Evolutionary conservation across 192 early-diverging fungal genomes (phyloP), one percentile per base, ranked within the genome.

Genomic region (Helicostylum pulchrum): DNA sequence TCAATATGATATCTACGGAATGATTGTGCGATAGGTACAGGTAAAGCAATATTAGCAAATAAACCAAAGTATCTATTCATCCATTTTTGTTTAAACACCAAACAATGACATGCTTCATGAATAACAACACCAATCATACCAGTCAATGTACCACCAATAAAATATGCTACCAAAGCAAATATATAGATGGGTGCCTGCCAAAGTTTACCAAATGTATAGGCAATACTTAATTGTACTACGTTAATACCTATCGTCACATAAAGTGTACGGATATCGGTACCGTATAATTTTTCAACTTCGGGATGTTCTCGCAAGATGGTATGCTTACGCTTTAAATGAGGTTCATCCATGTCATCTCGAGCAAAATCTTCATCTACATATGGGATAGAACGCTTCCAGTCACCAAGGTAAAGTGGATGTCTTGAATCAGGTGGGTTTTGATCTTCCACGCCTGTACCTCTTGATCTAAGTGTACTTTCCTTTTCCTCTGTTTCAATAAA

Each of bases 1-100:
- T 96, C 96, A 61, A 97, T 80, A 77, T 98, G 96, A 69, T 91
- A 90, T 4, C 89, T 81, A 53, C 90, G 87, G 80, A 92, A 92
- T 19, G 90, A 92, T 70, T 84, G 82, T 19, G 89, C 88, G 30
- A 92, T 82, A 6, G 90, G 90, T 7, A 90, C 85, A 1, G 87
- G 87, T 64, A 98, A 86, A 61, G 86, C 85, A 51, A 96, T 82
- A 82, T 98, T 98, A 63, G 88, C 92, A 20, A 93, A 62, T 60
- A 92, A 77, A 10, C 91, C 93, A 4, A 92, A 81, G 62, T 89
- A 77, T 60, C 92, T 86, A 84, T 98, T 97, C 51, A 87, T 71
- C 61, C 87, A 79, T 53, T 86, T 83, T 3, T 80, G 80, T 21
- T 88, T 77, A 4, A 87, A 86, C 51, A 90, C 89, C 67, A 97